Evolutionary conservation across 2,329 filamentous ascomycete genomes (phyloP), one percentile per base, ranked within the genome.

Genomic region (Penicillium sp.): DNA sequence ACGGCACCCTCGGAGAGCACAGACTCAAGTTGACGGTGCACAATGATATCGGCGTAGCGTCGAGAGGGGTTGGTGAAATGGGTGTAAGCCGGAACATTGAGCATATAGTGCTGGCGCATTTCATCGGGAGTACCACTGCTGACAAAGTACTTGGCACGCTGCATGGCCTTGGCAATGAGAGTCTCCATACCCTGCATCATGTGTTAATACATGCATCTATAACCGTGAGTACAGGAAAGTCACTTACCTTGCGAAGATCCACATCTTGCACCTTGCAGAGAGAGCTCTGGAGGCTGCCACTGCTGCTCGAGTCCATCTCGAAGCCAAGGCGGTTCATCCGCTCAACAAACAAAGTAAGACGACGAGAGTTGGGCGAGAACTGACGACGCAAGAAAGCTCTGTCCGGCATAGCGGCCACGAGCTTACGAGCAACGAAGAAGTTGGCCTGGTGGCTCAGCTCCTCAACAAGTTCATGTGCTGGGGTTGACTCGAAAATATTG

Each of bases 61-160:
- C 94, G 89, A 21, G 91, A 95, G 1, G 94, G 94, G 75, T 91
- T 93, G 38, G 93, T 97, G 78, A 97, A 97, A 75, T 99, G 94
- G 67, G 94, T 97, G 81, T 97, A 99, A 13, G 96, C 78, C 0
- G 93, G 92, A 55, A 96, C 80, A 78, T 99, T 99, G 52, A 97
- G 82, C 15, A 91, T 89, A 75, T 95, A 99, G 78, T 99, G 93
- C 60, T 89, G 86, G 78, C 90, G 89, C 64, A 93, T 82, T 61
- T 91, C 88, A 75, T 90, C 88, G 42, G 85, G 63, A 35, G 89
- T 86, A 81, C 91, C 95, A 71, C 90, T 86, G 54, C 89, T 84
- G 67, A 97, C 89, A 71, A 87, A 95, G 80, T 99, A 99, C 77
- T 97, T 97, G 71, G 93, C 94, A 61, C 93, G 90, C 69, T 90